These are phyloP conservation scores for Ganoderma sinense DNA, from an alignment of 1,284 basidiomycete species.

Conservation along the genomic window DNA sequence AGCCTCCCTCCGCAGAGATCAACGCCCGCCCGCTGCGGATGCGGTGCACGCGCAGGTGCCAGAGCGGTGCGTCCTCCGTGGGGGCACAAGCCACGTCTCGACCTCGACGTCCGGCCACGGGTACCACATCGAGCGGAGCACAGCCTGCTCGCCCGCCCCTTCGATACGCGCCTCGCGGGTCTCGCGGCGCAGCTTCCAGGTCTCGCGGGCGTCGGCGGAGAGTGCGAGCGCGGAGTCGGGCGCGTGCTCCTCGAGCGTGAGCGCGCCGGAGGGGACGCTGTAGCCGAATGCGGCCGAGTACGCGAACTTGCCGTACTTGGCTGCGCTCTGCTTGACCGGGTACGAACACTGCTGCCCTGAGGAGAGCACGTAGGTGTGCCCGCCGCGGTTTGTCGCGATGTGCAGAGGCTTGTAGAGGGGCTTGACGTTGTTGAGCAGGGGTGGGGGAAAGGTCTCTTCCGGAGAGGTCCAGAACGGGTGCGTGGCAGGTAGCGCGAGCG, in stretches of 20 bases:
- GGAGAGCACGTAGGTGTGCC: conserved; percentile 76
- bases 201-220: conserved; percentile 72
- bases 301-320: conserved; percentile 81
- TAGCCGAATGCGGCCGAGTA: conserved; percentile 82
- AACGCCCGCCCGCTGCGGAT: conserved; percentile 60
- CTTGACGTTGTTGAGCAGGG: conserved; percentile 53
- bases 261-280: conserved; percentile 72
- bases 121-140: conserved; percentile 73
- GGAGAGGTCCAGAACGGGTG: conserved; percentile 77
- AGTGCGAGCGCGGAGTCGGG: conserved; percentile 76
- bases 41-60: conserved; percentile 76
- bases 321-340: conserved; percentile 78
- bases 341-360: conserved; percentile 84
- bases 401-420: conserved; percentile 70
- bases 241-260: conserved; percentile 75
- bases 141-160: conserved; percentile 47
- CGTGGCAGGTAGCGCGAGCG: conserved; percentile 66
- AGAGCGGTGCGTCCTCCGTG: conserved; percentile 62
- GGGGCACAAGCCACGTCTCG: conserved; percentile 80
- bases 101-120: conserved; percentile 78
- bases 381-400: conserved; percentile 67
- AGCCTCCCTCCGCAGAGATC: conserved; percentile 73
- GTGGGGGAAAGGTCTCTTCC: conserved; percentile 68
- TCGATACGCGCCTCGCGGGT: conserved; percentile 72
- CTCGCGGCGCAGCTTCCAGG: conserved; percentile 72